A percentile compares a stretch with the other conserved stretches of the same genome.
Conservation (phyloP, 1,284 basidiomycete genomes). For the Ceratobasidium theobromae region DNA sequence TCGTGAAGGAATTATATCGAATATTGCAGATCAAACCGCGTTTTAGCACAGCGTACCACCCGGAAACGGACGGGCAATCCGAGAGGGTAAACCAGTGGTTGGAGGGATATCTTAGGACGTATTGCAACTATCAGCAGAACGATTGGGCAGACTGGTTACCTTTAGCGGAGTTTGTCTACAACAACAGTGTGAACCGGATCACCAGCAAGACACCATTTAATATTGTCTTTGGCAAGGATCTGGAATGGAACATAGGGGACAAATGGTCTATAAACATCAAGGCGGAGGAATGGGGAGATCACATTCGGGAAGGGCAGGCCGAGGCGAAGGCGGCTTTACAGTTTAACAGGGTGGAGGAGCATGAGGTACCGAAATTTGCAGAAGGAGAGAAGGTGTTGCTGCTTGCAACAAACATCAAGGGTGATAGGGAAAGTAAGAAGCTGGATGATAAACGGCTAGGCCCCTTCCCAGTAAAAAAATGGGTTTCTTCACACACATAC, state of each 20-base stretch:
- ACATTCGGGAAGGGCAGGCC: constrained; percentile 1
- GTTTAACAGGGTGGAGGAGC: not conserved
- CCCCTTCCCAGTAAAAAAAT: constrained; percentile 36
- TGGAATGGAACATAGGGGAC: no score
- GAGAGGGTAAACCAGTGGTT: constrained; percentile 27
- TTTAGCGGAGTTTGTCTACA: constrained; percentile 42
- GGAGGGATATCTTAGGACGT: constrained; percentile 13
- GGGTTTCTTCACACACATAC: not conserved
- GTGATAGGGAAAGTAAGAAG: constrained; percentile 36
- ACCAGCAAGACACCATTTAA: constrained; percentile 12
- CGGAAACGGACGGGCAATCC: constrained; percentile 34
- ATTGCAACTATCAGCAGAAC: constrained; percentile 13
- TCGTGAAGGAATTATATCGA: constrained; percentile 35
- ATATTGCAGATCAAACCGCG: constrained; percentile 30
- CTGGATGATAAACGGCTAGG: constrained; percentile 36
- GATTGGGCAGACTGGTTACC: constrained; percentile 34
- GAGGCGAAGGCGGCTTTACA: not conserved
- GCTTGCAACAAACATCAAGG: no score
- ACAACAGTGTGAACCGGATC: constrained; percentile 36
- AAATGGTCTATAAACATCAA: no score
- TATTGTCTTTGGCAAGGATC: not conserved
- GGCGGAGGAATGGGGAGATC: no score
- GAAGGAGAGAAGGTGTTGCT: constrained; percentile 38
- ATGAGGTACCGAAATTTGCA: no score
- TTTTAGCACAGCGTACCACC: constrained; percentile 38